Percentiles rank a stretch among this genome's conserved stretches.
Conservation (phyloP, 192 early-diverging fungal species). For the Umbelopsis ramanniana region DNA sequence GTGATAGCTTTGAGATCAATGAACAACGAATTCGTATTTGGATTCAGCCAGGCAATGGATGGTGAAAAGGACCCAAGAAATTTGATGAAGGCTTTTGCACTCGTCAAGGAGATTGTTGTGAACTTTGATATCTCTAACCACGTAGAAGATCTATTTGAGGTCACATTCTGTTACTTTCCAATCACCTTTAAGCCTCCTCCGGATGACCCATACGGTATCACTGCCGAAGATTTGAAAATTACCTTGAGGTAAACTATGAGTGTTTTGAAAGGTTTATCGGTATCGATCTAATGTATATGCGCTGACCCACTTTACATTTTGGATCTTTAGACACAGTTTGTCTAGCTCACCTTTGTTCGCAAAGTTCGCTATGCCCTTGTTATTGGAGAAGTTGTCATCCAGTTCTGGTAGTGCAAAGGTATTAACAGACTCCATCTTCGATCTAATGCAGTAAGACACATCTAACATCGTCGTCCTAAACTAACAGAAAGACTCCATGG, state of each 20-base stretch:
- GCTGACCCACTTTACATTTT: not conserved
- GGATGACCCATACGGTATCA: slow-evolving; percentile 94
- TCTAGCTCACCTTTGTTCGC: slow-evolving; percentile 79
- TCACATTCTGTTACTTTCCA: slow-evolving; percentile 99
- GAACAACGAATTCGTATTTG: slow-evolving; percentile 75
- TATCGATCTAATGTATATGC: not conserved
- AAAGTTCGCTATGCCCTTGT: slow-evolving; percentile 79
- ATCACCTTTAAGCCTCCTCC: slow-evolving; percentile 97
- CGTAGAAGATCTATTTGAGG: slow-evolving; percentile 93
- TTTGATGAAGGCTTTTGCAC: slow-evolving; percentile 84
- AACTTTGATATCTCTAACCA: slow-evolving; percentile 81
- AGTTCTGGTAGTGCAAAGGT: slow-evolving; percentile 88
- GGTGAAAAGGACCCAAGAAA: slow-evolving; percentile 99
- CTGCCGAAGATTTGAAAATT: slow-evolving; percentile 87
- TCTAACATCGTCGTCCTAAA: not conserved
- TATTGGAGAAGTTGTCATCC: slow-evolving; percentile 91
- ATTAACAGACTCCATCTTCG: not conserved
- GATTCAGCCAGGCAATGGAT: slow-evolving; percentile 88
- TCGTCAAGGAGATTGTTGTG: slow-evolving; percentile 69
- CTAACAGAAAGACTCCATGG: slow-evolving; percentile 84
- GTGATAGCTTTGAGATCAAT: slow-evolving; percentile 62
- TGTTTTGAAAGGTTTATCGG: not conserved
- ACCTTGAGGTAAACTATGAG: slow-evolving; percentile 61
- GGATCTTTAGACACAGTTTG: slow-evolving; percentile 63
- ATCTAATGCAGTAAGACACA: not conserved